Conservation (phyloP, 768 basidiomycete genomes). For the Hygrocybe coccinea region DNA sequence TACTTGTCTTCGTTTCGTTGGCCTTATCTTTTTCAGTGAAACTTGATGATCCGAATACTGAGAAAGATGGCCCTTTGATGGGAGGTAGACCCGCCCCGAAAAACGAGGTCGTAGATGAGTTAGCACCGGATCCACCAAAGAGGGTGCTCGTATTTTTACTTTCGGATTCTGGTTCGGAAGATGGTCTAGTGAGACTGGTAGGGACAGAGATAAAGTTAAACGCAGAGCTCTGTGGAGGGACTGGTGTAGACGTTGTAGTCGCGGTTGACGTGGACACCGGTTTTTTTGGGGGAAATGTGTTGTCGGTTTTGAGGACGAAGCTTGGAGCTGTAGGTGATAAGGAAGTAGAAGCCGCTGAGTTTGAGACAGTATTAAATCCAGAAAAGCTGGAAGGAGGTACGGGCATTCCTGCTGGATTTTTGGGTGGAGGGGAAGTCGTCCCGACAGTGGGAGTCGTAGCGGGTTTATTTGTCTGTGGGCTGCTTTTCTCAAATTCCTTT, state of each 20-base stretch:
- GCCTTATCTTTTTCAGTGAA: not conserved
- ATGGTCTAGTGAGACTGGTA: not conserved
- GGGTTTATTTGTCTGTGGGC: constrained; percentile 4
- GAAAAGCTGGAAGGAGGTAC: constrained; percentile 32
- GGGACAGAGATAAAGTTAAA: constrained; percentile 13
- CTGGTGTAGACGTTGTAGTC: not conserved
- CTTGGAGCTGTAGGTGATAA: constrained; percentile 16
- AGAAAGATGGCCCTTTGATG: not conserved
- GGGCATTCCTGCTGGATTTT: constrained; percentile 23
- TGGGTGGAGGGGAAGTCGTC: constrained; percentile 11
- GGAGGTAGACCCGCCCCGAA: not conserved
- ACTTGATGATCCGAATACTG: not conserved
- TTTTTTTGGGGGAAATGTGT: not conserved
- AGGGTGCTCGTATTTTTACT: not conserved
- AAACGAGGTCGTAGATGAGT: not conserved
- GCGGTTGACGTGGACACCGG: not conserved
- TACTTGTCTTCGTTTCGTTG: not conserved
- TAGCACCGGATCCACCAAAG: not conserved
- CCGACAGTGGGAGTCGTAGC: not conserved
- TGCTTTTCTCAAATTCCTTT: constrained; percentile 43
- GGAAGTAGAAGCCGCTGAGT: constrained; percentile 15
- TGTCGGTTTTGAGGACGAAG: constrained; percentile 11
- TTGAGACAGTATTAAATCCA: constrained; percentile 11
- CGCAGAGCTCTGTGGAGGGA: not conserved
- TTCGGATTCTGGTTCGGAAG: not conserved